Conservation (phyloP, 73 alveolate species). For the Uronychia binucleata region DNA sequence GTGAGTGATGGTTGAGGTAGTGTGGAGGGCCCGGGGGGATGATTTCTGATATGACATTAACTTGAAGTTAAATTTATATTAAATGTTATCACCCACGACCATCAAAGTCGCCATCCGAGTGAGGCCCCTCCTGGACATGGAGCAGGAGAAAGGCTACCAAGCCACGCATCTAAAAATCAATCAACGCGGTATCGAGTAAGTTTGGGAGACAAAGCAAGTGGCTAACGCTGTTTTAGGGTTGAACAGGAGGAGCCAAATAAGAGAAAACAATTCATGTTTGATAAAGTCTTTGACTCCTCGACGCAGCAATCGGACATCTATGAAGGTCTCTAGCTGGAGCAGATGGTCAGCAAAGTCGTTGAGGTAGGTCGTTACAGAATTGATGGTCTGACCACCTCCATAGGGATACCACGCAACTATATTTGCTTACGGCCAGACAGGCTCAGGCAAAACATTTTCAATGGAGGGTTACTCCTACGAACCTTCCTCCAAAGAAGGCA, state of each 20-base stretch:
- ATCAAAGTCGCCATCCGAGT: neutral
- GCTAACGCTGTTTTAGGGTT: neutral
- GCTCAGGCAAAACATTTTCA: slow-evolving; percentile 95
- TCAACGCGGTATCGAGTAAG: neutral
- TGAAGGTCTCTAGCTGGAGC: slow-evolving; percentile 21
- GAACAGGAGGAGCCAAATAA: neutral
- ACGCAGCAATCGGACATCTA: slow-evolving; percentile 13
- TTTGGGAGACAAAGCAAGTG: neutral
- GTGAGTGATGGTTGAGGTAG: too few species aligned
- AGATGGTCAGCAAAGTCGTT: slow-evolving; percentile 33
- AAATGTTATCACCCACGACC: too few species aligned
- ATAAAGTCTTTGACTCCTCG: slow-evolving; percentile 15
- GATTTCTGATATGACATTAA: too few species aligned
- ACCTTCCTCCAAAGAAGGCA: slow-evolving; percentile 1
- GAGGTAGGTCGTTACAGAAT: slow-evolving; percentile 10
- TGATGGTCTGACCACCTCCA: too few species aligned
- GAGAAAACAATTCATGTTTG: slow-evolving; percentile 31
- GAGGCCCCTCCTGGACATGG: neutral
- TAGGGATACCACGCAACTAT: slow-evolving; percentile 95
- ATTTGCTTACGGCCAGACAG: slow-evolving; percentile 97
- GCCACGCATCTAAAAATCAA: neutral
- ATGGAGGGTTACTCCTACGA: slow-evolving; percentile 88
- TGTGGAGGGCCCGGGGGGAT: too few species aligned
- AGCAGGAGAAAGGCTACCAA: neutral
- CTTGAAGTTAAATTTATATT: too few species aligned